These are phyloP conservation scores for Pseudogymnoascus sp. DNA, from an alignment of 2,329 filamentous ascomycete genomes.

Conservation along the genomic window DNA sequence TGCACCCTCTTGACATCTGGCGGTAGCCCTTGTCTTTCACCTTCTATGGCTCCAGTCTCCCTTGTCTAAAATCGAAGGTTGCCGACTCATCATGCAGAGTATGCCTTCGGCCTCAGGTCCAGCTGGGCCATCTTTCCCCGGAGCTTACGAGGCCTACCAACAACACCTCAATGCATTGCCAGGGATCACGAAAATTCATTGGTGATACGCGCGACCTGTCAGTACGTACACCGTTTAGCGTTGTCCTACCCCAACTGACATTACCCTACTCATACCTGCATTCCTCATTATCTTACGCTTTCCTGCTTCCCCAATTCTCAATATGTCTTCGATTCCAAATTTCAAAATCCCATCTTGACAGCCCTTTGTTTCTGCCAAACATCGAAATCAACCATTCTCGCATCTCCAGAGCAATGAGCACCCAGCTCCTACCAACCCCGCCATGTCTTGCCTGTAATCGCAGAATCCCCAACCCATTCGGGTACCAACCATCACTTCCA, in stretches of 20 bases:
- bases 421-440: neutral
- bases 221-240: neutral
- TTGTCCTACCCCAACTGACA: neutral
- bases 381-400: no score
- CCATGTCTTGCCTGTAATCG: neutral
- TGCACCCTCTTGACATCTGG: neutral
- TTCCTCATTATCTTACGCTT: neutral
- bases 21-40: neutral
- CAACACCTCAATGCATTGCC: neutral
- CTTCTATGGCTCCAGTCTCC: neutral
- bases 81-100: neutral
- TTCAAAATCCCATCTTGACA: neutral
- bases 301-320: neutral
- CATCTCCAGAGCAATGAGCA: neutral
- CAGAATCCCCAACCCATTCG: slow-evolving; percentile 11
- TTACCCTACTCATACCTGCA: neutral
- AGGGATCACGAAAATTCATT: neutral
- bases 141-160: neutral
- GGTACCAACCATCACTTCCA: slow-evolving; percentile 17
- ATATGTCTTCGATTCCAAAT: neutral
- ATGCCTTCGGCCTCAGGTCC: neutral
- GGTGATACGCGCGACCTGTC: neutral
- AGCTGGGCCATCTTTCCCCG: neutral
- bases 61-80: neutral
- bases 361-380: neutral